Base-by-base conservation (phyloP, 1,284 basidiomycete genomes). In the Stygiomarasmius scandens region DNA sequence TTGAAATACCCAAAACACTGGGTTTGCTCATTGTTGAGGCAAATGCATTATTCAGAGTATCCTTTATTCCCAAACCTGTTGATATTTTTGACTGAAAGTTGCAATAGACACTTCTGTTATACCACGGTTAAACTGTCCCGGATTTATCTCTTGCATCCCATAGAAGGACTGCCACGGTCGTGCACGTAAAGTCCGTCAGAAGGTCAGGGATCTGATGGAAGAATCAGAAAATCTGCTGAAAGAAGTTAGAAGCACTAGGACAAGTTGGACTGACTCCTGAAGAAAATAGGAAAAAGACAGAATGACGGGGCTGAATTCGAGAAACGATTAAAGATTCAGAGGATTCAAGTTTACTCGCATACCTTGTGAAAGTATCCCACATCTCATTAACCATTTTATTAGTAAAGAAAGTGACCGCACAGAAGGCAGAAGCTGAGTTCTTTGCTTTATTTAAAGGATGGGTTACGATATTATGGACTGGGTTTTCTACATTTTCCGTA, bases 71-170 rank as follows among this genome's bases (percentile, higher is more conserved):
- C 43, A 23, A 4, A 24, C 52, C 41, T 24, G 27, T 53, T 49
- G 25, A 47, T n/a, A n/a, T 19, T 19, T 44, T 22, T 47, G 29
- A 59, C 43, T 23, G 10, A 11, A 32, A 20, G 32, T 52, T 61
- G n/a, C 49, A 46, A 41, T 62, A 96, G 94, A 92, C 91, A 1
- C 77, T 97, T 6, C 79, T 97, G 1, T 84, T 99, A 54, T 86
- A 94, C 96, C 97, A 12, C 99, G 95, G 95, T 96, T 99, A 66
- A 86, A 82, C 11, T 93, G 92, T 34, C 80, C 96, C 2, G 83
- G 92, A 45, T 98, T 99, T 71, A 88, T 97, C 56, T 88, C 88
- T 38, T 95, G 89, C 94, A 3, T 98, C 96, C 67, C 95, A 98
- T 63, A 95, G n/a, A n/a, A 97, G 66, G 97, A 96, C 68, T 98